Evolutionary conservation across 768 basidiomycete species (phyloP).

Genomic region (Lentinus tigrinus): DNA sequence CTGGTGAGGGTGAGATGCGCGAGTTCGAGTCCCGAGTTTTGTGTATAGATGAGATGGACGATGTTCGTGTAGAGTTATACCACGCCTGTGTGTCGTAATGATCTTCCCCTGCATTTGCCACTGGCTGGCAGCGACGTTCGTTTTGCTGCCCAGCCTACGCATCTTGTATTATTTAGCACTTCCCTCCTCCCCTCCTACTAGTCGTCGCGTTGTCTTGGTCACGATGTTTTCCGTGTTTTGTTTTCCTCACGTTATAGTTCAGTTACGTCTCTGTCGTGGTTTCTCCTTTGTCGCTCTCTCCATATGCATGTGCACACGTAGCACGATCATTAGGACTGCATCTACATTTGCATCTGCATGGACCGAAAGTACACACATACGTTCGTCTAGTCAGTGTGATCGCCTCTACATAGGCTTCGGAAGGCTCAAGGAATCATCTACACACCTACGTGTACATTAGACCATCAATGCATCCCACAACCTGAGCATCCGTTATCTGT

Average conservation of each 20-base stretch:
- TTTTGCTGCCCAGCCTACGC: neutral
- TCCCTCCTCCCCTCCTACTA: neutral
- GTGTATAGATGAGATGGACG: neutral
- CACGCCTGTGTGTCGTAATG: neutral
- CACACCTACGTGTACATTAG: neutral
- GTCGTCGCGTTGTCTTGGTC: neutral
- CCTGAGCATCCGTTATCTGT: neutral
- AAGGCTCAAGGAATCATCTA: too few species aligned
- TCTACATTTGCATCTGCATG: neutral
- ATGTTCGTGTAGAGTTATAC: conserved; percentile 2
- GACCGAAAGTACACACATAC: neutral
- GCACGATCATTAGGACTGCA: neutral
- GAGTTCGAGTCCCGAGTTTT: neutral
- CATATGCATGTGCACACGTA: neutral
- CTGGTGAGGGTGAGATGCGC: neutral
- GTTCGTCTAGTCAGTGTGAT: too few species aligned
- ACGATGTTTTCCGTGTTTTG: too few species aligned
- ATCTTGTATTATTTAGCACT: neutral
- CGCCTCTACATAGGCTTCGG: too few species aligned
- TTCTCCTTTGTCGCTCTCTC: neutral
- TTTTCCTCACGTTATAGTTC: neutral
- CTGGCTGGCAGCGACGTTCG: neutral
- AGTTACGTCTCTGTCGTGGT: neutral
- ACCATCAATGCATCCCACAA: too few species aligned
- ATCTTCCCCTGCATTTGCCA: neutral